Conservation (phyloP, 1,139 yeast genomes). For the Casaregolazyma lundiana region DNA sequence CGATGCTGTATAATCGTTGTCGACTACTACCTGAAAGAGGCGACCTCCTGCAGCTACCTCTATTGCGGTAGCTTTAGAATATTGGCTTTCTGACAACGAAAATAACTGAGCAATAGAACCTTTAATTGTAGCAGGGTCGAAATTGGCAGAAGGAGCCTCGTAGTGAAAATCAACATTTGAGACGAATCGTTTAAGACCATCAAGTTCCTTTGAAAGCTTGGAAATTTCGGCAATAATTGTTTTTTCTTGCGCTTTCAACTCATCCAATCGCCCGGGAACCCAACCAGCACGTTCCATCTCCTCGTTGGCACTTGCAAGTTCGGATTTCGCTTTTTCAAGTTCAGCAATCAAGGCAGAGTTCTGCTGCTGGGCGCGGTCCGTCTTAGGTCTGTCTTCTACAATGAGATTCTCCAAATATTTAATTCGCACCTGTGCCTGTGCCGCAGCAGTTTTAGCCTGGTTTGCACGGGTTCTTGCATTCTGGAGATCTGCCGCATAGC, state of each 20-base stretch:
- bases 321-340: conserved; percentile 42
- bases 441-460: conserved; percentile 51
- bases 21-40: conserved; percentile 86
- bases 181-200: conserved; percentile 56
- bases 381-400: conserved; percentile 47
- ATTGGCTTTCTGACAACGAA: conserved; percentile 52
- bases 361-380: conserved; percentile 53
- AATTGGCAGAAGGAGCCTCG: conserved; percentile 56
- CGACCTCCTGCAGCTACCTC: conserved; percentile 95
- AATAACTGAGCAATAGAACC: conserved; percentile 92
- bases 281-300: conserved; percentile 56
- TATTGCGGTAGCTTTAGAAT: conserved; percentile 70
- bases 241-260: conserved; percentile 41
- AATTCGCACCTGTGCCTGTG: conserved; percentile 58
- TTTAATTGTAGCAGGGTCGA: conserved; percentile 57
- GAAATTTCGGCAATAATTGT: conserved; percentile 36
- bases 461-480: conserved; percentile 58
- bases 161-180: conserved; percentile 77
- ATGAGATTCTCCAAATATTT: conserved; percentile 54
- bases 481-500: conserved; percentile 70
- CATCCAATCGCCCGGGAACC: conserved; percentile 45
- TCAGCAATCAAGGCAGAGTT: conserved; percentile 42
- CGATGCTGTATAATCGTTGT: conserved; percentile 77
- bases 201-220: conserved; percentile 47
- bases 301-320: conserved; percentile 40